Conservation (phyloP, 179 eudicot species). For the Actinidia chinensis region DNA sequence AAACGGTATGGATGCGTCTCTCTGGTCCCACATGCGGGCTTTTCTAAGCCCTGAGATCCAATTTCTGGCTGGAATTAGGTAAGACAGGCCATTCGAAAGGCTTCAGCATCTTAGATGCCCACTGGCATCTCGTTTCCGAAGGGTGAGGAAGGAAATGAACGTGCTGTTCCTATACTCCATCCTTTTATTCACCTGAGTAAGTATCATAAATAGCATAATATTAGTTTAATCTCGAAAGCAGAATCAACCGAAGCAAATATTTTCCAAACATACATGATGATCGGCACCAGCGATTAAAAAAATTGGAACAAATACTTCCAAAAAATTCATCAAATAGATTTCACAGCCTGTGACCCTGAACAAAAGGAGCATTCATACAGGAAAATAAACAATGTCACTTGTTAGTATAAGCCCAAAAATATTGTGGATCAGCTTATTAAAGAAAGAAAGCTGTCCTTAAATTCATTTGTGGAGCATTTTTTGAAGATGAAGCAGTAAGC, state of each 20-base stretch:
- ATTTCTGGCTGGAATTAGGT: constrained; percentile 34
- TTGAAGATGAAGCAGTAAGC: background rate
- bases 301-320: background rate
- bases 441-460: background rate
- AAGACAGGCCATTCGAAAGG: constrained; percentile 34
- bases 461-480: background rate
- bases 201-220: constrained; percentile 13
- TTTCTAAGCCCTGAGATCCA: constrained; percentile 38
- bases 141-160: constrained; percentile 45
- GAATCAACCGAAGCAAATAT: too few species aligned
- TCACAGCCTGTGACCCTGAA: background rate
- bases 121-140: constrained; percentile 11
- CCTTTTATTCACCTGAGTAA: constrained; percentile 35
- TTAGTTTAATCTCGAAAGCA: too few species aligned
- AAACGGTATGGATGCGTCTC: constrained; percentile 48
- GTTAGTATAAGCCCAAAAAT: background rate
- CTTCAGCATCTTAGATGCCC: constrained; percentile 38
- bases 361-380: background rate
- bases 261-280: too few species aligned
- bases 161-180: constrained; percentile 33
- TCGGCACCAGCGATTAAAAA: background rate
- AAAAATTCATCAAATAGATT: background rate
- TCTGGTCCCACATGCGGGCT: constrained; percentile 51
- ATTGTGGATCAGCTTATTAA: background rate
- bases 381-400: constrained; percentile 6